Base-by-base conservation (phyloP, 768 basidiomycete genomes). In the Termitomyces sp. region DNA sequence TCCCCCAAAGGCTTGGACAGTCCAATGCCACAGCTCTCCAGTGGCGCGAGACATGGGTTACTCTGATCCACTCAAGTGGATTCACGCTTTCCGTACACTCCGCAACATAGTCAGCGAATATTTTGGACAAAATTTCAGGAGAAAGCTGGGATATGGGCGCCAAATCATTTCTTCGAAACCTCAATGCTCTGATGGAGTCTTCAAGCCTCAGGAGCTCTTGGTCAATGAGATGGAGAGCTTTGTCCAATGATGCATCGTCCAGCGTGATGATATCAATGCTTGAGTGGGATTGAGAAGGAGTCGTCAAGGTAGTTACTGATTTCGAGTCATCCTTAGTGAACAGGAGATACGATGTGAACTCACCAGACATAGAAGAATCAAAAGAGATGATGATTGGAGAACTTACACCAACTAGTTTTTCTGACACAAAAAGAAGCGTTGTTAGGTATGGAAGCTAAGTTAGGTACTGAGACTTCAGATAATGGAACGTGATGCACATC, bases 21-120 rank as follows among this genome's bases (percentile, higher is more conserved):
- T 62, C 69, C 14, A 81, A 57, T 5, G 78, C 77, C 4, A 79
- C 72, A 0, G 71, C 59, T 26, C 80, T 74, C 78, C 79, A 81
- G 51, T 76, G 71, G 4, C 68, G 69, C 51, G 69, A 75, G n/a
- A 76, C 69, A 56, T 76, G 74, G 43, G 68, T 71, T n/a, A 76
- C 64, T 39, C 63, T 68, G 43, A 77, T 72, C 75, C 76, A 77
- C 20, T 62, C 58, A 20, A 70, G 56, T 18, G 58, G 56, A 37
- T 59, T 52, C 13, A 52, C 22, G 32, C 58, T 49, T 39, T 53
- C 52, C 8, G 24, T 22, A 22, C 48, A 43, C 26, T 63, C 64
- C 22, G 59, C 54, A 24, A 54, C 63, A 52, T 64, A 67, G 44
- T 68, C 69, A 1, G 64, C 42, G 59, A 79, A 79, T 29, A 80